Evolutionary conservation across 176 grass and related monocot genomes (phyloP).

Genomic region (Pharus latifolius): DNA sequence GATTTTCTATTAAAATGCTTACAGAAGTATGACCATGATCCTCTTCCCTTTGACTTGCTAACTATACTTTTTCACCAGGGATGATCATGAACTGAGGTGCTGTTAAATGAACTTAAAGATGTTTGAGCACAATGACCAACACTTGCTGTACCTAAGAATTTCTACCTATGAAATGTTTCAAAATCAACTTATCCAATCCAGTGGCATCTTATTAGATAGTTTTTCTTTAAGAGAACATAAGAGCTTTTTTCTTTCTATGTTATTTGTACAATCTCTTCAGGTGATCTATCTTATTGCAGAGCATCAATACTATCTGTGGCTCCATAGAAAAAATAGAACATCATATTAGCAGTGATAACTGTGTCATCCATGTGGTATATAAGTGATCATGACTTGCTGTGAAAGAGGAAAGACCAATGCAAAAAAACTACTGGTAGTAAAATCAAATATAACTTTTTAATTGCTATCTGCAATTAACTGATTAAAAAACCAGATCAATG

Average conservation of each 20-base stretch:
- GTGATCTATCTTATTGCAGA: neutral
- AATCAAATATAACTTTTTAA: neutral
- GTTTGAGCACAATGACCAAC: slow-evolving; percentile 10
- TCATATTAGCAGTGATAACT: slow-evolving; percentile 1
- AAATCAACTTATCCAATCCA: neutral
- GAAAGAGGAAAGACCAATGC: no score
- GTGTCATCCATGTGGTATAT: no score
- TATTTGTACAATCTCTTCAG: neutral
- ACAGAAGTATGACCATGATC: slow-evolving; percentile 53
- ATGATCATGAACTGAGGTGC: neutral
- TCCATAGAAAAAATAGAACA: neutral
- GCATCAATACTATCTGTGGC: neutral
- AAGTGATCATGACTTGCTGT: no score
- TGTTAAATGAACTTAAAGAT: neutral
- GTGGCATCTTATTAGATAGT: neutral
- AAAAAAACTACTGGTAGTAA: no score
- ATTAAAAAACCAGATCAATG: neutral
- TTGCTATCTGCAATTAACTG: neutral
- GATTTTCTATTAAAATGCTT: slow-evolving; percentile 94
- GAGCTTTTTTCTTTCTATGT: neutral
- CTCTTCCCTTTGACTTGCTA: slow-evolving; percentile 12
- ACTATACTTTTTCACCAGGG: neutral
- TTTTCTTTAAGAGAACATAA: neutral
- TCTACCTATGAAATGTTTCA: neutral
- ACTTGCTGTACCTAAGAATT: slow-evolving; percentile 2